These are phyloP conservation scores for Monoraphidium neglectum DNA, from an alignment of 139 green algal genomes.

Conservation along the genomic window DNA sequence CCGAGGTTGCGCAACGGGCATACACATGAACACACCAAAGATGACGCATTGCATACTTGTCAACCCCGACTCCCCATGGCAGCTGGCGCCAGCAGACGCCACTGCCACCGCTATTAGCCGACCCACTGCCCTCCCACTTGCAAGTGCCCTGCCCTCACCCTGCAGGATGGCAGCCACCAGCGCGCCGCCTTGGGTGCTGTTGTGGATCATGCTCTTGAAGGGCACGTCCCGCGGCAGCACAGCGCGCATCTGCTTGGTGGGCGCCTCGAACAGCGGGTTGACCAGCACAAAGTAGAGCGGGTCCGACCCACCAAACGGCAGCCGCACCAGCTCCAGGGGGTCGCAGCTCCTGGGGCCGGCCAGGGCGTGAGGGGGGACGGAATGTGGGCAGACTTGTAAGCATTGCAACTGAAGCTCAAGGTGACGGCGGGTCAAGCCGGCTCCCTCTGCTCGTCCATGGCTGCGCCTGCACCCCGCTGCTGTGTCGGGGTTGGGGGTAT, in stretches of 20 bases:
- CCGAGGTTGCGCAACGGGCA: too few relatives aligned
- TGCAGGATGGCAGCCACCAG: constrained; percentile 69
- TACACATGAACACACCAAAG: too few relatives aligned
- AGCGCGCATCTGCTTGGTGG: constrained; percentile 92
- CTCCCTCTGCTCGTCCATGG: too few relatives aligned
- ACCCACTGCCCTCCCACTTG: too few relatives aligned
- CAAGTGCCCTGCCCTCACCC: constrained; percentile 22
- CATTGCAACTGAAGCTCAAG: too few relatives aligned
- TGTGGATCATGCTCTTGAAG: constrained; percentile 88
- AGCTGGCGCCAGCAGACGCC: too few relatives aligned
- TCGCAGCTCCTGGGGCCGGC: constrained; percentile 39
- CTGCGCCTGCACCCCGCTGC: too few relatives aligned
- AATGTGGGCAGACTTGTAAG: neutral
- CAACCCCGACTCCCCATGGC: too few relatives aligned
- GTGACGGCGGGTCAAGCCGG: too few relatives aligned
- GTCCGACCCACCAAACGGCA: constrained; percentile 39
- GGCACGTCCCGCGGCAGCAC: constrained; percentile 86
- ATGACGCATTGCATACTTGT: too few relatives aligned
- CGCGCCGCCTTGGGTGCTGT: constrained; percentile 82
- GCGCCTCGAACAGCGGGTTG: constrained; percentile 94
- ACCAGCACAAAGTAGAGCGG: constrained; percentile 92
- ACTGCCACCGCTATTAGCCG: too few relatives aligned
- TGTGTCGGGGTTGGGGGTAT: too few relatives aligned
- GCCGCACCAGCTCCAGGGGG: constrained; percentile 50
- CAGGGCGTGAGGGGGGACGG: neutral